Conservation (phyloP, 2,329 filamentous ascomycete species). For the Ceratocystis diversiconidia region DNA sequence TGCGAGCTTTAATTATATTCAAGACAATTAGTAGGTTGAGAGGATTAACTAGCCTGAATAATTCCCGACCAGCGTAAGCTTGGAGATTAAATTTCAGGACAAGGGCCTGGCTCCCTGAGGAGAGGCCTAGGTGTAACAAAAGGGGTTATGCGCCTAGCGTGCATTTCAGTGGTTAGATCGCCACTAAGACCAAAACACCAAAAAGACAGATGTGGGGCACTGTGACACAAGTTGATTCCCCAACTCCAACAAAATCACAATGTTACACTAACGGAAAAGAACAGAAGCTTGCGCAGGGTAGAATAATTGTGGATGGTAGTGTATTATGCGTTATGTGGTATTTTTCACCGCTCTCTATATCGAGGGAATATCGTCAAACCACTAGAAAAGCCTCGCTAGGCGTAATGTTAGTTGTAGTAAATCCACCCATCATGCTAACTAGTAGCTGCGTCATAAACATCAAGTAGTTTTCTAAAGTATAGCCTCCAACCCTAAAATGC, state of each 20-base stretch:
- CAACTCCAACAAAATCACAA: neutral
- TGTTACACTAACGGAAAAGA: neutral
- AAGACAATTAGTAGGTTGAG: neutral
- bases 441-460: neutral
- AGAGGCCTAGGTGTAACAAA: neutral
- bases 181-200: neutral
- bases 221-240: neutral
- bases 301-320: too few relatives aligned
- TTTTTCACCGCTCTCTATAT: too few relatives aligned
- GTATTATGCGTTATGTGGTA: too few relatives aligned
- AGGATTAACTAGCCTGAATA: neutral
- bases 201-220: neutral
- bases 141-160: conserved; percentile 3
- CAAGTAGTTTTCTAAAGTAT: neutral
- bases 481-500: neutral
- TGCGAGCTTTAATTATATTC: neutral
- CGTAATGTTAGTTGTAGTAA: too few relatives aligned
- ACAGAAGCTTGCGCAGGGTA: too few relatives aligned
- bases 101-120: too few relatives aligned
- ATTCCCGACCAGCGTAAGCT: too few relatives aligned
- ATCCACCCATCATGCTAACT: too few relatives aligned
- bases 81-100: neutral
- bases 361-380: too few relatives aligned
- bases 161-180: neutral
- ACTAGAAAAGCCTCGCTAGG: too few relatives aligned